Conservation (phyloP, 2,329 filamentous ascomycete species). For the Clarireedia sp. region DNA sequence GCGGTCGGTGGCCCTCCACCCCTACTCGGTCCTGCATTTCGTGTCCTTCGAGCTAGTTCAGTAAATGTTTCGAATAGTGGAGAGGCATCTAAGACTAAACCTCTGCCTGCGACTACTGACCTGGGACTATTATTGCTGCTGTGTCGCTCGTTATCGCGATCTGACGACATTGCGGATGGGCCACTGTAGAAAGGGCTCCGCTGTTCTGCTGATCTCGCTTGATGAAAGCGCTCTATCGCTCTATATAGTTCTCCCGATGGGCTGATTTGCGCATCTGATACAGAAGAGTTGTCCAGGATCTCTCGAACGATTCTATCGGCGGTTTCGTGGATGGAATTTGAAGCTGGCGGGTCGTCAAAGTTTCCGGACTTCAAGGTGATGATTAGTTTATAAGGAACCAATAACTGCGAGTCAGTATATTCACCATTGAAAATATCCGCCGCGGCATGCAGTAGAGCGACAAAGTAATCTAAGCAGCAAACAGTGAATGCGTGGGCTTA, state of each 20-base stretch:
- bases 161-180: slow-evolving; percentile 1
- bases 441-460: slow-evolving; percentile 18
- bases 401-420: not conserved
- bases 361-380: slow-evolving; percentile 22
- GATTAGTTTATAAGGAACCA: not conserved
- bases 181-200: not conserved
- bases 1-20: slow-evolving; percentile 5
- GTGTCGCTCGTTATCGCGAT: not conserved
- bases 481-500: not conserved
- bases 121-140: not conserved
- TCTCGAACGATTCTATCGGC: slow-evolving; percentile 31
- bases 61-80: slow-evolving; percentile 7
- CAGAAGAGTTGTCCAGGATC: slow-evolving; percentile 34
- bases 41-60: slow-evolving; percentile 4
- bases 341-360: slow-evolving; percentile 22
- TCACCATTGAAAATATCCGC: slow-evolving; percentile 24
- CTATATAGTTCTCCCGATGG: slow-evolving; percentile 37
- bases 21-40: slow-evolving; percentile 8
- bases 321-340: slow-evolving; percentile 21
- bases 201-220: not conserved
- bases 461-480: not conserved
- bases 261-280: slow-evolving; percentile 32
- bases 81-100: not conserved
- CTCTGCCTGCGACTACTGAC: slow-evolving; percentile 12
- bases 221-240: slow-evolving; percentile 31